Evolutionary conservation across 331 rosid genomes (phyloP).

Genomic region (Stylosanthes scabra): DNA sequence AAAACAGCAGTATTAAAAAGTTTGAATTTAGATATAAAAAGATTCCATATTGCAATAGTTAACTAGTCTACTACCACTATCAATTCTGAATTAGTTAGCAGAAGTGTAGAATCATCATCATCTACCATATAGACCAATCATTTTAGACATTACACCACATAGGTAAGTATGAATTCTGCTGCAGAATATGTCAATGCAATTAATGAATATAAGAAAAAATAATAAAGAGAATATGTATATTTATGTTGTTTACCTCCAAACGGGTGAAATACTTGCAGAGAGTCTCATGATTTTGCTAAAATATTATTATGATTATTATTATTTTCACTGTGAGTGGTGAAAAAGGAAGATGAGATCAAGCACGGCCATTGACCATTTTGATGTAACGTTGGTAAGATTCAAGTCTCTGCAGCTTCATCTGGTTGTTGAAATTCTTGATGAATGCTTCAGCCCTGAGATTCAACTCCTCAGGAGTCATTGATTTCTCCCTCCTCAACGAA

Average conservation of each 20-base stretch:
- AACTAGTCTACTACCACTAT: conserved; percentile 17
- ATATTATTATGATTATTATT: no score
- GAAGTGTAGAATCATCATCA: no score
- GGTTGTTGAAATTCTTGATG: conserved; percentile 60
- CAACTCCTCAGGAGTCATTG: conserved; percentile 79
- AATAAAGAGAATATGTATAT: background rate
- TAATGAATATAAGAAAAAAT: conserved; percentile 27
- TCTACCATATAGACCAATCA: no score
- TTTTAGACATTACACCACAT: conserved; percentile 16
- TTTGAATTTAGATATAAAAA: no score
- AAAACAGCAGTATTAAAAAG: no score
- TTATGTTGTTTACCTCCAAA: conserved; percentile 53
- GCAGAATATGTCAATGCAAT: no score
- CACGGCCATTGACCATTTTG: conserved; percentile 59
- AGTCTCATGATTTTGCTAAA: conserved; percentile 31
- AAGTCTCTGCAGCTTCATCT: conserved; percentile 76
- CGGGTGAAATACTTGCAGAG: conserved; percentile 35
- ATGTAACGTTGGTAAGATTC: conserved; percentile 74
- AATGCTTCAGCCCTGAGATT: conserved; percentile 67
- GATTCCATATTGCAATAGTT: conserved; percentile 42
- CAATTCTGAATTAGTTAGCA: no score
- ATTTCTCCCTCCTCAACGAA: conserved; percentile 65
- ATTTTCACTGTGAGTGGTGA: conserved; percentile 41
- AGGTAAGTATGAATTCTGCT: no score
- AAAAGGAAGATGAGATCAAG: conserved; percentile 31